These are phyloP conservation scores for Thermothielavioides terrestris DNA, from an alignment of 495 filamentous ascomycete species.

Conservation along the genomic window DNA sequence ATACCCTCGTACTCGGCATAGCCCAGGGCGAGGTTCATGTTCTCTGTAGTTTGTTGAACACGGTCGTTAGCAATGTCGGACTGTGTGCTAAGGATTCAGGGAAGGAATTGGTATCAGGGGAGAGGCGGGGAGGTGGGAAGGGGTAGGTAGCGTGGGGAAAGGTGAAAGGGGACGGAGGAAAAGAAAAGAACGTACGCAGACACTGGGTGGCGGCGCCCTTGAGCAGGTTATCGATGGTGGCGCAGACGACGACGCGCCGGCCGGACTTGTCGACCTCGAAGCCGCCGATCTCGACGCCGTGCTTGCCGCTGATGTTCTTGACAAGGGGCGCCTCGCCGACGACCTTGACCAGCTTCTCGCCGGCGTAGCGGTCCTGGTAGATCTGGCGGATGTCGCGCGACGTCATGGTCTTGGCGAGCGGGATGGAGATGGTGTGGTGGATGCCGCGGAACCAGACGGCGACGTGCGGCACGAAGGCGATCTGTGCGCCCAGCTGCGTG, in stretches of 20 bases:
- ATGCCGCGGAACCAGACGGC: constrained; percentile 98
- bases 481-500: constrained; percentile 61
- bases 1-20: constrained; percentile 92
- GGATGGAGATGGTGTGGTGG: constrained; percentile 83
- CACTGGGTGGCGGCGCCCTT: constrained; percentile 97
- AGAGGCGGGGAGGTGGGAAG: too few relatives aligned
- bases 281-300: constrained; percentile 90
- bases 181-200: constrained; percentile 55
- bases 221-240: constrained; percentile 94
- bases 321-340: constrained; percentile 80
- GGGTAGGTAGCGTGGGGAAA: too few relatives aligned
- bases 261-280: constrained; percentile 85
- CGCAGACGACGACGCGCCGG: constrained; percentile 87
- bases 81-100: too few relatives aligned
- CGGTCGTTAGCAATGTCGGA: too few relatives aligned
- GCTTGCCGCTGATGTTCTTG: constrained; percentile 80
- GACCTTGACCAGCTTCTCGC: constrained; percentile 89
- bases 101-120: too few relatives aligned
- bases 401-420: constrained; percentile 72
- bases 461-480: constrained; percentile 92
- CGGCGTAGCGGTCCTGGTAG: constrained; percentile 93
- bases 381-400: constrained; percentile 88
- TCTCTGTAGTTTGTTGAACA: too few relatives aligned
- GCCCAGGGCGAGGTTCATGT: constrained; percentile 93
- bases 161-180: too few relatives aligned